Conservation (phyloP, 2,329 filamentous ascomycete species). For the Nemania sp. region DNA sequence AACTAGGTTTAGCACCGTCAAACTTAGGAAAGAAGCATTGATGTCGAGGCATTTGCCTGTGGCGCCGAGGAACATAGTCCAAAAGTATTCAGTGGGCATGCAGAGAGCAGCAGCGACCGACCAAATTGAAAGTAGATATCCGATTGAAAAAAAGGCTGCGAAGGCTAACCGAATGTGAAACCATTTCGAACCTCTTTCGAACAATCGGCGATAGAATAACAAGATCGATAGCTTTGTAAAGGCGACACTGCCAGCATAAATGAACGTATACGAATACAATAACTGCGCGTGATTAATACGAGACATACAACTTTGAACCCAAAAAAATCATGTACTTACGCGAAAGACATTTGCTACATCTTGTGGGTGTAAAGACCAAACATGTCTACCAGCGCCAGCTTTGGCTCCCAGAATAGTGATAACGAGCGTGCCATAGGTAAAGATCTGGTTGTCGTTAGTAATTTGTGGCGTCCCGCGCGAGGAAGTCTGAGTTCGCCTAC, state of each 20-base stretch:
- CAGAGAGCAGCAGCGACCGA: slow-evolving; percentile 42
- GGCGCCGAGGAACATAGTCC: slow-evolving; percentile 43
- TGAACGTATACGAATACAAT: slow-evolving; percentile 49
- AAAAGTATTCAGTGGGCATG: slow-evolving; percentile 44
- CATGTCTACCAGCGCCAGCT: slow-evolving; percentile 42
- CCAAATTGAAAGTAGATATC: slow-evolving; percentile 47
- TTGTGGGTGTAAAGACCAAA: slow-evolving; percentile 39
- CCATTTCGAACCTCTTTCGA: slow-evolving; percentile 46
- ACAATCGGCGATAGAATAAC: slow-evolving; percentile 51
- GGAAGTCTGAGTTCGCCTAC: slow-evolving; percentile 34
- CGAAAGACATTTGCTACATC: slow-evolving; percentile 40
- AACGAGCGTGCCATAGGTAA: slow-evolving; percentile 41
- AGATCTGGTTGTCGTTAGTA: slow-evolving; percentile 31
- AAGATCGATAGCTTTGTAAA: slow-evolving; percentile 51
- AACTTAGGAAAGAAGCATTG: slow-evolving; percentile 44
- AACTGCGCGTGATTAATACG: slow-evolving; percentile 38
- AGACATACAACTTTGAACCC: too few species aligned
- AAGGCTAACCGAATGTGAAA: slow-evolving; percentile 43
- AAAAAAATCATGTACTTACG: slow-evolving; percentile 32
- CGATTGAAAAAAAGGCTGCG: slow-evolving; percentile 42
- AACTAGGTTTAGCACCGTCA: slow-evolving; percentile 48
- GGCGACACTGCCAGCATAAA: slow-evolving; percentile 50
- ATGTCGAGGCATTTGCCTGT: slow-evolving; percentile 47
- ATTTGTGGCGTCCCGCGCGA: background rate
- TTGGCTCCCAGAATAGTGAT: slow-evolving; percentile 42